A percentile compares a stretch with the other conserved stretches of the same genome.
phyloP scores from a whole-genome alignment of 257 asterid genomes.

The Solanum chaucha region DNA sequence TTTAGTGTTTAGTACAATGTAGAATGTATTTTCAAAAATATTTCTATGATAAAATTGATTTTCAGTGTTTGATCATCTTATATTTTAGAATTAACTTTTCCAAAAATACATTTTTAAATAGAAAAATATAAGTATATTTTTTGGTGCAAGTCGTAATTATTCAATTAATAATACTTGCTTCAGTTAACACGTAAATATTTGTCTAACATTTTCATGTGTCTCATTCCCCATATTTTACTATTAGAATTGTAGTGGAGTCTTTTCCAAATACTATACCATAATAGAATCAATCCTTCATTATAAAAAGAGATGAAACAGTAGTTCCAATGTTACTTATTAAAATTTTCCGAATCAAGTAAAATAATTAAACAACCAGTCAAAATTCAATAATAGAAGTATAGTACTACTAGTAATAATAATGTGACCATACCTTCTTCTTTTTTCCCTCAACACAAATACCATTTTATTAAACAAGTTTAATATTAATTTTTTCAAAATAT shows the following conservation, averaged over 20 bases:
- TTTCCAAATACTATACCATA: background rate
- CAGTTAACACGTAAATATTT: background rate
- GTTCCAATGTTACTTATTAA: background rate
- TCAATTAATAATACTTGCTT: background rate
- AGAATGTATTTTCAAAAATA: background rate
- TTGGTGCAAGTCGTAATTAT: background rate
- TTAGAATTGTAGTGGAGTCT: background rate
- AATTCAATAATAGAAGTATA: background rate
- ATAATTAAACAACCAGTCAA: background rate
- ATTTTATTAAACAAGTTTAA: background rate
- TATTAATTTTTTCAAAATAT: too few species aligned
- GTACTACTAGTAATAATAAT: background rate
- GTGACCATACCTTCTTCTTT: background rate
- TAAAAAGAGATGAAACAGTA: background rate
- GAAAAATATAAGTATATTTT: background rate
- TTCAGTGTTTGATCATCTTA: background rate
- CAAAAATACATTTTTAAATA: background rate
- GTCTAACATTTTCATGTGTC: background rate
- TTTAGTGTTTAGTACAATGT: background rate
- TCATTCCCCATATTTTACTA: background rate
- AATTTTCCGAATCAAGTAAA: background rate
- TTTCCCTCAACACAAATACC: background rate
- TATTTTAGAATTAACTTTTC: background rate
- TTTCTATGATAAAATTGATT: background rate
- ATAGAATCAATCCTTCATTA: background rate